Conservation (phyloP, 352 stramenopile species). For the Globisporangium middletonii region DNA sequence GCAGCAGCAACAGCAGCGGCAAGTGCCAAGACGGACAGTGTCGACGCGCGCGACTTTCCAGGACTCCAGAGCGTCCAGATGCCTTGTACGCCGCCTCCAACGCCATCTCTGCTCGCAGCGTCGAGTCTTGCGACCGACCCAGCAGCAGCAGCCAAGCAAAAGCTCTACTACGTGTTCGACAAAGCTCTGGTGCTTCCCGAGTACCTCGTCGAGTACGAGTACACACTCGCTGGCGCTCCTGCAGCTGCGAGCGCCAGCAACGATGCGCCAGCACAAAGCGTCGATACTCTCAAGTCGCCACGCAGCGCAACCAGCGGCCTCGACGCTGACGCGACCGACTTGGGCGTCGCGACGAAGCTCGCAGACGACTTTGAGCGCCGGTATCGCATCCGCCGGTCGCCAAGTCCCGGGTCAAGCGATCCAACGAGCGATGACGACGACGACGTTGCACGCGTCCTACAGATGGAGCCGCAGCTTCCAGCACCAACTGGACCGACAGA, state of each 20-base stretch:
- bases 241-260: not conserved
- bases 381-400: conserved; percentile 40
- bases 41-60: conserved; percentile 24
- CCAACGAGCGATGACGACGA: conserved; percentile 15
- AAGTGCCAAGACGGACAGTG: not conserved
- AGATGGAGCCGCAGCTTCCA: conserved; percentile 36
- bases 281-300: not conserved
- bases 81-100: not conserved
- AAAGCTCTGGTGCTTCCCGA: conserved; percentile 72
- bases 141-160: conserved; percentile 34
- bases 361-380: conserved; percentile 55
- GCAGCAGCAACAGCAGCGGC: not conserved
- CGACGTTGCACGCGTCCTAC: conserved; percentile 22
- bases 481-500: not conserved
- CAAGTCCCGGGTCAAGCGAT: conserved; percentile 20
- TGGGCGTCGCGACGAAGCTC: conserved; percentile 24
- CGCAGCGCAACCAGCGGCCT: not conserved
- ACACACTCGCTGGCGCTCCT: conserved; percentile 14
- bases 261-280: not conserved
- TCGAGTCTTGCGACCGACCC: not conserved
- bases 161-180: conserved; percentile 79
- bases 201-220: conserved; percentile 85
- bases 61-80: conserved; percentile 61
- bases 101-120: not conserved
- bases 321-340: conserved; percentile 17